Base-by-base conservation (phyloP, 1,284 basidiomycete species). In the Cutaneotrichosporon sp. region DNA sequence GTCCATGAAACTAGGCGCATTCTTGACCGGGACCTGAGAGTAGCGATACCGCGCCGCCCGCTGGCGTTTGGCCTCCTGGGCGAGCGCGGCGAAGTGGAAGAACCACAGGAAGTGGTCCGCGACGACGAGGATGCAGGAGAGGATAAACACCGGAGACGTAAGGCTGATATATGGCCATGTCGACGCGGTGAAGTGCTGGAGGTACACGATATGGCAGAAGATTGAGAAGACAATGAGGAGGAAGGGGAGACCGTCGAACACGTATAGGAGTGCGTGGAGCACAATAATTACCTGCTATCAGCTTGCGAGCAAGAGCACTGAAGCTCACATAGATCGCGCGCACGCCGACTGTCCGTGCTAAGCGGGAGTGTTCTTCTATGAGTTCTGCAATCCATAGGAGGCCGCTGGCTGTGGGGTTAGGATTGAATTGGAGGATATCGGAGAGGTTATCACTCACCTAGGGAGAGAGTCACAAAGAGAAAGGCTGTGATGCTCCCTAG, bases 21-120 rank as follows among this genome's bases (percentile, higher is more conserved):
- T 19, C 25, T n/a, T 38, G n/a, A 22, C 37, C 9, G 27, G 26
- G 4, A 20, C n/a, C 19, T 48, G 46, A 2, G 83, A 79, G n/a
- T 83, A 85, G 7, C 70, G 59, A 35, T 73, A 71, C 51, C 62
- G 62, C 2, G 66, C 59, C 1, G 56, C 58, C 3, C 67, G 57
- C 46, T 61, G 62, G 41, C 63, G 59, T 45, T 75, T 76, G 5
- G 79, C 77, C 45, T 81, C 78, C 52, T 81, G 77, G 2, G 86
- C 84, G 37, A 74, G 62, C 22, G 78, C 81, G 24, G 90, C 83
- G 70, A 96, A 96, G 76, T 94, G 80, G 75, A 88, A 90, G 79
- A 97, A 96, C 88, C 90, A 94, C 49, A 88, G 72, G 67, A 96
- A 96, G 75, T 97, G 92, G 74, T 96, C 90, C 3, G 78, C 74